Conservation (phyloP, 106 monocot genomes). For the Iris macrosiphon region DNA sequence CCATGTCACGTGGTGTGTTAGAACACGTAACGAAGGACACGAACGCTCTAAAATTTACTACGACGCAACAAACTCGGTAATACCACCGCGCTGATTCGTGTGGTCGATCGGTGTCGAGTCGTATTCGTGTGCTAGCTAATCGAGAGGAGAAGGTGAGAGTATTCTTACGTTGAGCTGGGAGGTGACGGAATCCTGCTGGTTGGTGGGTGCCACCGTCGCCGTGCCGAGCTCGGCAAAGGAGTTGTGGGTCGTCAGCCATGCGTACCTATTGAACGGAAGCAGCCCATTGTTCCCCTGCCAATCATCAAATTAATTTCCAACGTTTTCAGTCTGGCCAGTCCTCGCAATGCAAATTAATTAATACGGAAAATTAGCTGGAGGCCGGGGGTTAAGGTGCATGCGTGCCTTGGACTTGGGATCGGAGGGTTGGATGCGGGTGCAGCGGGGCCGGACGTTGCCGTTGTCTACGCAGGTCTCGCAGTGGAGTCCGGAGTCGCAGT, state of each 20-base stretch:
- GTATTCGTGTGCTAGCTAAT: too few species aligned
- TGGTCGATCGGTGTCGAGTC: too few species aligned
- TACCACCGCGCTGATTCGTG: too few species aligned
- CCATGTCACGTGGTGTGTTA: too few species aligned
- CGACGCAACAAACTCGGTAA: too few species aligned
- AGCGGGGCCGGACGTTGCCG: constrained; percentile 22
- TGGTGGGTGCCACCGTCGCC: constrained; percentile 32
- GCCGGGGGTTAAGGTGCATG: not conserved
- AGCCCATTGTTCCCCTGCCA: constrained; percentile 45
- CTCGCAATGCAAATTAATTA: not conserved
- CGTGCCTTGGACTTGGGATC: constrained; percentile 43
- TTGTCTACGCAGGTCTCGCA: constrained; percentile 38
- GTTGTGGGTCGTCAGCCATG: constrained; percentile 93
- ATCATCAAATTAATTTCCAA: not conserved
- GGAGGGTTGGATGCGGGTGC: constrained; percentile 30
- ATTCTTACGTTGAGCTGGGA: constrained; percentile 49
- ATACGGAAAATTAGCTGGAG: too few species aligned
- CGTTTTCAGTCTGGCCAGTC: too few species aligned
- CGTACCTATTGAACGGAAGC: constrained; percentile 68
- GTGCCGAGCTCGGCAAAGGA: constrained; percentile 42
- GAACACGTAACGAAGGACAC: too few species aligned
- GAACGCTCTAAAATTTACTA: too few species aligned
- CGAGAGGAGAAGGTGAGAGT: not conserved
- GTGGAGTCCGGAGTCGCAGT: constrained; percentile 44
- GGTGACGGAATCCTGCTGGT: constrained; percentile 65